Evolutionary conservation across 192 early-diverging fungal species (phyloP), one percentile per base, ranked within the genome.

Genomic region (Backusella westeae): DNA sequence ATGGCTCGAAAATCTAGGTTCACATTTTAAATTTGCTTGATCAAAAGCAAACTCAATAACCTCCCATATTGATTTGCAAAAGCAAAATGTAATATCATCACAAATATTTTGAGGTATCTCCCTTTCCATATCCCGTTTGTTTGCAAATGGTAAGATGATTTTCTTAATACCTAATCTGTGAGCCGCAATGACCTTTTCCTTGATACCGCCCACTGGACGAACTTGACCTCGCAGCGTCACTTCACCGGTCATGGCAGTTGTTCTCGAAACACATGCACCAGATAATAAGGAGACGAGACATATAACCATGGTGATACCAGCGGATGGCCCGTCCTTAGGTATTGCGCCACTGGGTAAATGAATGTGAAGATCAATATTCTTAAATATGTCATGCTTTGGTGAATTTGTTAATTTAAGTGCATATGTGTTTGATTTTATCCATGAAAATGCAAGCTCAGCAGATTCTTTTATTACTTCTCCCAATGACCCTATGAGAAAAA

Each of bases 401-500:
- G 78, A 75, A 34, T 76, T 79, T 2, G 85, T 84, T 23, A 92
- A 75, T 6, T 89, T 87, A n/a, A 94, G 82, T 23, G 80, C 56
- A 38, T 83, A 78, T 19, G 89, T 84, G 80, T 94, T 90, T 23
- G 91, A 72, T 66, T 92, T 90, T 10, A 94, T 90, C 91, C 90
- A 96, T 6, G 92, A 88, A 23, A 94, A 66, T 1, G 88, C 92
- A 71, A 96, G 87, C 53, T 88, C 83, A 9, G 92, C 90, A 26
- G 92, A 94, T 81, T 96, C 95, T 78, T 94, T 93, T 72, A 96
- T 94, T 1, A 96, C 94, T 72, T 94, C 92, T 0, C 95, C 95
- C 0, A 96, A 77, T 67, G 86, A 88, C 4, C 93, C 92, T 83
- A 75, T 69, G 29, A 76, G 8, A 26, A 34, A 66, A 9, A 41